Evolutionary conservation across 2,329 filamentous ascomycete species (phyloP), one percentile per base, ranked within the genome.

Genomic region (Sarocladiaceae sp.): DNA sequence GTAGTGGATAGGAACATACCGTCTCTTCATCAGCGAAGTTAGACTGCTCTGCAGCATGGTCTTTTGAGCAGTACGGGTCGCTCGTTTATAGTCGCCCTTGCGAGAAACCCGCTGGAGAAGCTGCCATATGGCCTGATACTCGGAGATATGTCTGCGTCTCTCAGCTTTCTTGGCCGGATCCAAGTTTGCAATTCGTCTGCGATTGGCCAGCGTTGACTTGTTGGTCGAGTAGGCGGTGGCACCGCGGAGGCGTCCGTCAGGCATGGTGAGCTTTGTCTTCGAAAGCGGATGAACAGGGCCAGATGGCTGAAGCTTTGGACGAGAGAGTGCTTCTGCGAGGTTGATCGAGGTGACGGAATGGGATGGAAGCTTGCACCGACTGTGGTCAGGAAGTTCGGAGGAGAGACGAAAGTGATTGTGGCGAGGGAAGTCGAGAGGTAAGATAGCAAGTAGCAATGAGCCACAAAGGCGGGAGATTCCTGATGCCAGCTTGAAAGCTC

Each of bases 101-200:
- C 48, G 25, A 20, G 42, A 50, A 5, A 50, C 50, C 25, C 53
- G 53, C 17, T 29, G 12, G 35, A 51, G 44, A 20, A 36, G 28
- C 22, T 51, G 23, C 50, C 53, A 44, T 17, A 54, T 50, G 28
- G 53, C 33, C 22, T 50, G 44, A 37, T 52, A 54, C 20, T 54
- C 53, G 12, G 36, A 17, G 17, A 22, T 33, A 13, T 22, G 22
- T 17, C 33, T 33, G 28, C 44, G 44, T 3, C 17, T 25, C 7
- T 4, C 10, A 3, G 18, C 29, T 5, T 25, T 49, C 25, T 52
- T 12, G 15, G 26, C 23, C 2, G 53, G 40, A 20, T 22, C n/a
- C 49, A 54, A 20, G 22, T 33, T 31, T 18, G 31, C 18, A 17
- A 54, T n/a, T 3, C 53, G 53, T 6, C 22, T 15, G 25, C 53